Percentiles rank a stretch among this genome's conserved stretches.
phyloP scores from a whole-genome alignment of 1,284 basidiomycete species.

The Cryptococcus sp. region DNA sequence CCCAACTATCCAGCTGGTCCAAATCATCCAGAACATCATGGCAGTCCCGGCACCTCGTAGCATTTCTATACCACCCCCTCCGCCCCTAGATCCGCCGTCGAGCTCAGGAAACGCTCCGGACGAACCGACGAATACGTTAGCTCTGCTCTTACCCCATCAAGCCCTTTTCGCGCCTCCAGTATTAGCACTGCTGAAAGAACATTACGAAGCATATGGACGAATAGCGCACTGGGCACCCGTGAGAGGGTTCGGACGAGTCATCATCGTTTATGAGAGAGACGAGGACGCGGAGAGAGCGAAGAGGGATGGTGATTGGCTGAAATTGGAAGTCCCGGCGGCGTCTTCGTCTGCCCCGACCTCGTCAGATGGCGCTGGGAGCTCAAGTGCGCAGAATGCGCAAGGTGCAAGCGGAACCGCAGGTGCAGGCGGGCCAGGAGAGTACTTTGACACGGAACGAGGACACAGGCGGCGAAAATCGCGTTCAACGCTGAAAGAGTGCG shows the following conservation, averaged over 20 bases:
- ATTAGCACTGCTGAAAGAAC: conserved; percentile 64
- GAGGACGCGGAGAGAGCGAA: conserved; percentile 47
- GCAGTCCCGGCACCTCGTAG: not conserved
- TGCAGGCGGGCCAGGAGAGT: not conserved
- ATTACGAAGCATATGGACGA: conserved; percentile 72
- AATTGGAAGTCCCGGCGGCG: conserved; percentile 28
- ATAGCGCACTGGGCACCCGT: conserved; percentile 86
- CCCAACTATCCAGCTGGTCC: too few species aligned
- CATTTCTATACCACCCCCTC: conserved; percentile 23
- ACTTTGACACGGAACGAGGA: not conserved
- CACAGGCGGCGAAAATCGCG: not conserved
- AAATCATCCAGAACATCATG: too few species aligned
- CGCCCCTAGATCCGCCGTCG: conserved; percentile 22
- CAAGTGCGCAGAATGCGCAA: not conserved
- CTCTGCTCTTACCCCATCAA: conserved; percentile 65
- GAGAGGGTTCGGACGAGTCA: conserved; percentile 73
- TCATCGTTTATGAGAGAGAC: conserved; percentile 72
- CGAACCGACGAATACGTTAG: conserved; percentile 65
- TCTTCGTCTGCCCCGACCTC: too few species aligned
- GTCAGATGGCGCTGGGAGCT: conserved; percentile 3
- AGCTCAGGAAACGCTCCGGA: conserved; percentile 4
- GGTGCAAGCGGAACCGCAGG: not conserved
- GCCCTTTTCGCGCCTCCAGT: conserved; percentile 69
- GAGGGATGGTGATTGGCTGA: conserved; percentile 45
- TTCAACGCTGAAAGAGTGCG: not conserved